Base-by-base conservation (phyloP, 805 yeast genomes). In the Wickerhamiella sorbophila region DNA sequence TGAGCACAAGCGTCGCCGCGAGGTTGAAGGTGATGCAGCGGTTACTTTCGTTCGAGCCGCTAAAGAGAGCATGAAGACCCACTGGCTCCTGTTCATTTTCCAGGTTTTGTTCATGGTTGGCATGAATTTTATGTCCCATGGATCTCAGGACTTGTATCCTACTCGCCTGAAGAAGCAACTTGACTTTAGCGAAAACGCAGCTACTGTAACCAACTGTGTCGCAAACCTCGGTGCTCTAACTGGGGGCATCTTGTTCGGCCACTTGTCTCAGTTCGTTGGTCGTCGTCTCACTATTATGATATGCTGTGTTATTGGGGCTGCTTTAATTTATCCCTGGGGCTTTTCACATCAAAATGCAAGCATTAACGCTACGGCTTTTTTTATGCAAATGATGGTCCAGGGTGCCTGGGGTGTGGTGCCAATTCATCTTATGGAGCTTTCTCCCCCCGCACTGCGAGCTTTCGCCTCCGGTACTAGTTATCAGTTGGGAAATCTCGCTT, bases 401-500 rank as follows among this genome's bases (percentile, higher is more conserved):
- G 86, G 85, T 27, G 76, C 77, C 4, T 79, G 83, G 80, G 85
- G 86, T 47, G 72, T 79, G 38, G 66, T 74, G 10, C 83, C 86
- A 15, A 69, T 76, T 34, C 76, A 77, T 57, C 61, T 79, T 33
- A 64, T 76, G 24, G 87, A 79, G 57, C 63, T 79, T 39, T 70
- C 81, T 12, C 79, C 77, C 44, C 77, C 80, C 14, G 71, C 73
- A 31, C 72, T 73, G 56, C 65, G 82, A 52, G 66, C 84, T 1
- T 66, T 78, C 47, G 67, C 77, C 36, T 69, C 71, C 42, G 82
- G 85, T 40, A 58, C 75, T 19, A 68, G 75, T 8, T 79, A 79
- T 55, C 86, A 79, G 59, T 67, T 79, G 44, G 86, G 86, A 62
- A 78, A 79, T 57, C 67, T 79, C 53, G 81, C 78, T 0, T 72